Evolutionary conservation across 2,329 filamentous ascomycete genomes (phyloP).

Genomic region (Trichoderma gracile): DNA sequence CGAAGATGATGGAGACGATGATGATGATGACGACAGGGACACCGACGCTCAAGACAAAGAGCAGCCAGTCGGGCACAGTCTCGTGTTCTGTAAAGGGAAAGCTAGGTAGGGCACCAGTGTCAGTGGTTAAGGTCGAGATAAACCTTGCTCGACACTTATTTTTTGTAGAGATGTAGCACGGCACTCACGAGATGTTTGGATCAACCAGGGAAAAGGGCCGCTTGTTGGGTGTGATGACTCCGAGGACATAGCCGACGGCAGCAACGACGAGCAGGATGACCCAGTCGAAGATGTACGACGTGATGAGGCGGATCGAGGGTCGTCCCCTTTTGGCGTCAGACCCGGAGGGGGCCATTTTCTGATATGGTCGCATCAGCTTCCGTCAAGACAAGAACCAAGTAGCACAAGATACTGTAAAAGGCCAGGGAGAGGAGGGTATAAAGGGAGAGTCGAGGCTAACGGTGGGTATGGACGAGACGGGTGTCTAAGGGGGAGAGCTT

Average conservation of each 20-base stretch:
- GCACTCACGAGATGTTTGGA: slow-evolving; percentile 66
- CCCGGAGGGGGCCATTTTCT: slow-evolving; percentile 34
- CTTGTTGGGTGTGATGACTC: slow-evolving; percentile 62
- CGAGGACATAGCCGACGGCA: slow-evolving; percentile 60
- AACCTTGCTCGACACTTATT: neutral
- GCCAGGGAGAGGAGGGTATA: neutral
- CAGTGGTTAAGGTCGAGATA: slow-evolving; percentile 21
- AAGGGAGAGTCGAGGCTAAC: slow-evolving; percentile 4
- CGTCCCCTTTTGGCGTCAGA: slow-evolving; percentile 29
- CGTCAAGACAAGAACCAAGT: neutral
- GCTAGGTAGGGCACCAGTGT: slow-evolving; percentile 40
- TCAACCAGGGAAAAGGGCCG: slow-evolving; percentile 71
- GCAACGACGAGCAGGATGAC: slow-evolving; percentile 62
- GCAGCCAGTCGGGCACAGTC: slow-evolving; percentile 66
- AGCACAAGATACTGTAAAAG: neutral
- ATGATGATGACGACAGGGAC: slow-evolving; percentile 69
- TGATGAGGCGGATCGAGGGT: slow-evolving; percentile 44
- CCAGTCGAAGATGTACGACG: slow-evolving; percentile 78
- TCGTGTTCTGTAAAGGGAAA: slow-evolving; percentile 72
- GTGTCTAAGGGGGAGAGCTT: slow-evolving; percentile 3
- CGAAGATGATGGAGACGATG: slow-evolving; percentile 66
- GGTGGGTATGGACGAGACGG: neutral
- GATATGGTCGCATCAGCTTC: slow-evolving; percentile 34
- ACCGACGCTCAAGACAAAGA: slow-evolving; percentile 63
- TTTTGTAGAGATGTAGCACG: neutral